Percentiles rank a stretch among this genome's conserved stretches.
phyloP scores from a whole-genome alignment of 345 rosid genomes.

The Camelina hispida region DNA sequence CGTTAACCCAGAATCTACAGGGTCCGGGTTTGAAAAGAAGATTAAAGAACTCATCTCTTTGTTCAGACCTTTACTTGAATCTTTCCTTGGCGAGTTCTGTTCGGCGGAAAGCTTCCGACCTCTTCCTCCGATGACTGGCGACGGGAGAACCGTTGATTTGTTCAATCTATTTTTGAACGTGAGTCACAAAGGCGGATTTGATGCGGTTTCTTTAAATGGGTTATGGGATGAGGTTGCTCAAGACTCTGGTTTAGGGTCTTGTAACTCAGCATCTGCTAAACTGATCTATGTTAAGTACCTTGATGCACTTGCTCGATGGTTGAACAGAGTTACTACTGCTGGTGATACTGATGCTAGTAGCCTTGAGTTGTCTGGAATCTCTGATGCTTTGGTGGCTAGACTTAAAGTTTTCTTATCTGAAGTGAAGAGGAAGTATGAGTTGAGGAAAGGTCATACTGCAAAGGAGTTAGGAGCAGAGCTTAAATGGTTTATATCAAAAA shows the following conservation, averaged over 20 bases:
- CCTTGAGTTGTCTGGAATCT: slow-evolving; percentile 31
- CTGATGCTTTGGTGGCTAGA: slow-evolving; percentile 45
- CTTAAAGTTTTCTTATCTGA: slow-evolving; percentile 47
- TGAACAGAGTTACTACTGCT: slow-evolving; percentile 43
- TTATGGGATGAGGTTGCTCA: slow-evolving; percentile 58
- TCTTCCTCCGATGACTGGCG: slow-evolving; percentile 62
- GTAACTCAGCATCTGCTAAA: slow-evolving; percentile 45
- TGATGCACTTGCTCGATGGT: slow-evolving; percentile 52
- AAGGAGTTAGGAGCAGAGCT: slow-evolving; percentile 34
- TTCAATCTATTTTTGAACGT: slow-evolving; percentile 56
- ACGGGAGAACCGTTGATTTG: slow-evolving; percentile 59
- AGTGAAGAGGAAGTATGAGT: slow-evolving; percentile 42
- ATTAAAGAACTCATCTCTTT: slow-evolving; percentile 31
- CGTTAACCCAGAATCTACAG: slow-evolving; percentile 24
- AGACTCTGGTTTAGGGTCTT: slow-evolving; percentile 54
- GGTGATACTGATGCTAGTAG: slow-evolving; percentile 32
- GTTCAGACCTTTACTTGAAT: slow-evolving; percentile 43
- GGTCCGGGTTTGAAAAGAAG: slow-evolving; percentile 23
- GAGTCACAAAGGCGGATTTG: slow-evolving; percentile 55
- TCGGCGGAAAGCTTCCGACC: slow-evolving; percentile 36
- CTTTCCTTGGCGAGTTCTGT: slow-evolving; percentile 45
- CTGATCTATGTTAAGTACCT: slow-evolving; percentile 60
- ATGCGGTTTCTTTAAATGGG: slow-evolving; percentile 49
- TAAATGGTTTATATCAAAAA: slow-evolving; percentile 39
- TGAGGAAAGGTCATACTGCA: slow-evolving; percentile 31